Evolutionary conservation across 306 rosid species (phyloP).

Genomic region (Cucurbita moschata): DNA sequence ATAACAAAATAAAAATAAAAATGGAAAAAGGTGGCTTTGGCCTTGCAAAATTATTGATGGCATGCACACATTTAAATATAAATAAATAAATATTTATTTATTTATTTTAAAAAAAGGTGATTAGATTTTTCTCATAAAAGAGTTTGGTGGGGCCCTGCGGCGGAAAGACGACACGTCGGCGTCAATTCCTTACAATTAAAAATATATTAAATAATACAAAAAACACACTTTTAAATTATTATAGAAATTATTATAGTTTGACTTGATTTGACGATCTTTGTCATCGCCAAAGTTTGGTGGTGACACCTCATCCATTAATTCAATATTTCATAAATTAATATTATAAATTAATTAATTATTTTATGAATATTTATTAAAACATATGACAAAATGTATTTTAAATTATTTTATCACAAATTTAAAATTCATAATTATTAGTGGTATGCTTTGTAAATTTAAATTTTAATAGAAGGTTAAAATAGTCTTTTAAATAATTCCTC

Average conservation of each 20-base stretch:
- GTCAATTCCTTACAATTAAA: background rate
- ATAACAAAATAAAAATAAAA: background rate
- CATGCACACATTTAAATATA: background rate
- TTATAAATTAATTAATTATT: background rate
- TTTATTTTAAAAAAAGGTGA: background rate
- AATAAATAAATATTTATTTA: background rate
- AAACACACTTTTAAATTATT: background rate
- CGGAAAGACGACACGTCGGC: background rate
- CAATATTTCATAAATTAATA: background rate
- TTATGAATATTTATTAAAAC: too few species aligned
- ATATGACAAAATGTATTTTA: too few species aligned
- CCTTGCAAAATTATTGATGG: background rate
- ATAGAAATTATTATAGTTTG: background rate
- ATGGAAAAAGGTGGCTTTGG: background rate
- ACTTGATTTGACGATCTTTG: background rate
- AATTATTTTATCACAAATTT: too few species aligned
- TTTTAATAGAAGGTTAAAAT: too few species aligned
- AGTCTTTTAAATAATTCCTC: too few species aligned
- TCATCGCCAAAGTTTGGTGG: background rate
- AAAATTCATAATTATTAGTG: too few species aligned
- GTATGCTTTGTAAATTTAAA: too few species aligned
- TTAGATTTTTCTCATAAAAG: background rate
- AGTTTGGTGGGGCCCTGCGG: slow-evolving; percentile 1
- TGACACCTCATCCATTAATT: background rate
- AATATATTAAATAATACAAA: background rate